These are phyloP conservation scores for Cladosporium oxysporum DNA, from an alignment of 2,329 filamentous ascomycete species.

Conservation along the genomic window DNA sequence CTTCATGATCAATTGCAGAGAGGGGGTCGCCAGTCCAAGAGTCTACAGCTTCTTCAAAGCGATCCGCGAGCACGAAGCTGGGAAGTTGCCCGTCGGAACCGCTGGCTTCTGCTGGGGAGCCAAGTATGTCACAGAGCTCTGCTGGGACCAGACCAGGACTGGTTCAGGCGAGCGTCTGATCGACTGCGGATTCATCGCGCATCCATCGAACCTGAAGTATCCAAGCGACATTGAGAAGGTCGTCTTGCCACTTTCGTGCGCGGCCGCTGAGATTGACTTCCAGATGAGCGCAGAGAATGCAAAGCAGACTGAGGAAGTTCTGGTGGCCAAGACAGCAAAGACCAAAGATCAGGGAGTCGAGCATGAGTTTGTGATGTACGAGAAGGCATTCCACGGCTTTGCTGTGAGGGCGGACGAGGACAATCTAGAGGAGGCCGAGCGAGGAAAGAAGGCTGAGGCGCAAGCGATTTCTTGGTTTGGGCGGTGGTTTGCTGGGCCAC, in stretches of 20 bases:
- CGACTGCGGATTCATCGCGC: slow-evolving; percentile 40
- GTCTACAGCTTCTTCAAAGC: slow-evolving; percentile 34
- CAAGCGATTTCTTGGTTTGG: slow-evolving; percentile 43
- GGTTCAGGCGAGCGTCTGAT: slow-evolving; percentile 35
- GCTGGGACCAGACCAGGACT: slow-evolving; percentile 35
- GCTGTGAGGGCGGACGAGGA: slow-evolving; percentile 39
- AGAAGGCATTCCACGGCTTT: slow-evolving; percentile 41
- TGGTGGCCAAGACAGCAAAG: slow-evolving; percentile 39
- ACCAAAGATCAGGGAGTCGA: slow-evolving; percentile 36
- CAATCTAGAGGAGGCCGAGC: slow-evolving; percentile 35
- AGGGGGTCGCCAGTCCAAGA: slow-evolving; percentile 30
- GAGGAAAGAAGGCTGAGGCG: slow-evolving; percentile 40
- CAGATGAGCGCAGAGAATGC: slow-evolving; percentile 36
- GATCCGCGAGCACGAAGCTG: slow-evolving; percentile 33
- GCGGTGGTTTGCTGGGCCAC: slow-evolving; percentile 35
- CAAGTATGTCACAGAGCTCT: slow-evolving; percentile 38
- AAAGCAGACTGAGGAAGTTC: slow-evolving; percentile 36
- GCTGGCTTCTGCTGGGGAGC: slow-evolving; percentile 43
- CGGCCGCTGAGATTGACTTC: slow-evolving; percentile 34
- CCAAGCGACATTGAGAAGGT: slow-evolving; percentile 40
- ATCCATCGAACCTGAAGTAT: slow-evolving; percentile 38
- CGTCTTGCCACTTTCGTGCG: slow-evolving; percentile 37
- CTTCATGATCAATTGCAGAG: slow-evolving; percentile 31
- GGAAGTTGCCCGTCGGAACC: slow-evolving; percentile 35
- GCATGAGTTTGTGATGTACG: slow-evolving; percentile 42